Base-by-base conservation (phyloP, 192 early-diverging fungal species). In the Backusella macrospora region DNA sequence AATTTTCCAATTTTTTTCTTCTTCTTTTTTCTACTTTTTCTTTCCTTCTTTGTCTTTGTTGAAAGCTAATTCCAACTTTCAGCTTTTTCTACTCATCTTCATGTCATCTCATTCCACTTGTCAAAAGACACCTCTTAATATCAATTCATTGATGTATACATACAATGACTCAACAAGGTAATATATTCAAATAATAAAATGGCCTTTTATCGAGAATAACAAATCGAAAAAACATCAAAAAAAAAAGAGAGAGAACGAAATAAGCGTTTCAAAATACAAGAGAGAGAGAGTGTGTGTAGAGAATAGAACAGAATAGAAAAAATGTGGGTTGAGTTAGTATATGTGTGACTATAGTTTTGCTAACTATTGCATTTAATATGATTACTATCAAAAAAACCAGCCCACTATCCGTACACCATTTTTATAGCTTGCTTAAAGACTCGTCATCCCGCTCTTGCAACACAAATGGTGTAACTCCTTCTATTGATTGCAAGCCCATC, bases 61-160 rank as follows among this genome's bases (percentile, higher is more conserved):
- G 21, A 59, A 59, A 59, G 52, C 52, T 59, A 18, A 59, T 59
- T 23, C 52, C 52, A 59, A 59, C 52, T 59, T 59, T 23, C 52
- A 10, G 21, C 21, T 59, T 23, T 26, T 26, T 66, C 65, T 43
- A 40, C 65, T 47, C 67, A 68, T 40, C 37, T 68, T 68, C 45
- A 68, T 68, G 67, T 44, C 43, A 34, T 46, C 67, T 46, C 42
- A 68, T 47, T 68, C 43, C 3, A 45, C 15, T 46, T 16, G 12
- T 26, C 42, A 68, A 13, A 47, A 68, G 39, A 26, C n/a, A 23
- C 21, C 13, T 23, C 16, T 68, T 26, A 13, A 68, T 68, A 68
- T 68, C 67, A 68, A 68, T 47, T 68, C 67, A n/a, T 68, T 47
- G 26, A 68, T 47, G 44, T 68, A 47, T 46, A 68, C 39, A 49